Evolutionary conservation across 129 eudicot genomes (phyloP).

Genomic region (Dittrichia graveolens): DNA sequence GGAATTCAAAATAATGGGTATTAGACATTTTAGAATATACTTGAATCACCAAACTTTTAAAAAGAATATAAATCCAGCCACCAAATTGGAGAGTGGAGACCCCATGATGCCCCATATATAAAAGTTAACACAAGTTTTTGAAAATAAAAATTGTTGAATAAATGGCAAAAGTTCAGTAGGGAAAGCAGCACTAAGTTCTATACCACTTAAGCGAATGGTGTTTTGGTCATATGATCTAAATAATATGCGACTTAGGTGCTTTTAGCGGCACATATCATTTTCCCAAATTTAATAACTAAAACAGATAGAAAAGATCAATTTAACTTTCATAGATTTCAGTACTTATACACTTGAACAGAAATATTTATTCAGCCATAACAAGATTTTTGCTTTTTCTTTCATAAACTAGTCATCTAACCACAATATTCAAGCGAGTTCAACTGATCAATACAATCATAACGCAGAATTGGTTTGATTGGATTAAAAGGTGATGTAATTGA

Average conservation of each 20-base stretch:
- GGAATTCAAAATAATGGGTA: not conserved
- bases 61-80: constrained; percentile 13
- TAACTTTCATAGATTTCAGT: not conserved
- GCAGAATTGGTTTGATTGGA: not conserved
- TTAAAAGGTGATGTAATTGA: no score
- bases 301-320: not conserved
- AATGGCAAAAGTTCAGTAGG: not conserved
- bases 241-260: no score
- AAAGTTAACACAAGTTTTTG: constrained; percentile 21
- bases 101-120: constrained; percentile 22
- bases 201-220: not conserved
- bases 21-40: not conserved
- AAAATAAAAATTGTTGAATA: not conserved
- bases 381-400: not conserved
- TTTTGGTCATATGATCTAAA: no score
- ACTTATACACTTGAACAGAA: not conserved
- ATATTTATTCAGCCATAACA: not conserved
- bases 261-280: no score
- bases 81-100: constrained; percentile 16
- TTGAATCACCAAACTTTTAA: constrained; percentile 7
- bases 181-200: not conserved
- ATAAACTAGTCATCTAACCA: constrained; percentile 9
- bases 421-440: not conserved
- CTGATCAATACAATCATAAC: not conserved
- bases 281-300: no score